Evolutionary conservation across 805 yeast genomes (phyloP).

Genomic region (Yarrowia alimentaria): DNA sequence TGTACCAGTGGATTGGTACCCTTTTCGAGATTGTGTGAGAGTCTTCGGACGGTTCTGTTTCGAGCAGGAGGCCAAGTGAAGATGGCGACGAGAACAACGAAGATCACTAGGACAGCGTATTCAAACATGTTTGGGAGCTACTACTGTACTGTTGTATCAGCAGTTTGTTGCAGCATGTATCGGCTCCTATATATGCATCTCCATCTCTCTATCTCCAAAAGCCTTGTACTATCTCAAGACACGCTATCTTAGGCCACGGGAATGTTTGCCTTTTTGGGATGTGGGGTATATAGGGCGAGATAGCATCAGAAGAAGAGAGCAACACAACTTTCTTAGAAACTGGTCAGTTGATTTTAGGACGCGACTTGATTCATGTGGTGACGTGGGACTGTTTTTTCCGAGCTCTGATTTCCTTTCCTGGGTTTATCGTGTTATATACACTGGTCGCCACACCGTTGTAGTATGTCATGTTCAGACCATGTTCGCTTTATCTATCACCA

Average conservation of each 20-base stretch:
- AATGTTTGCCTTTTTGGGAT: slow-evolving; percentile 25
- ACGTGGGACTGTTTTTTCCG: no score
- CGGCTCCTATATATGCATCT: not conserved
- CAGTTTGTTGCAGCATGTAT: not conserved
- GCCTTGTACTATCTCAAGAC: slow-evolving; percentile 16
- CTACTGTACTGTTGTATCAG: no score
- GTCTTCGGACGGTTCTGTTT: slow-evolving; percentile 4
- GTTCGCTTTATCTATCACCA: no score
- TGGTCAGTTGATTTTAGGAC: no score
- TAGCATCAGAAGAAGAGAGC: not conserved
- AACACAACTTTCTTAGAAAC: no score
- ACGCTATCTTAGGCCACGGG: no score
- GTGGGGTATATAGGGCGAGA: slow-evolving; percentile 26
- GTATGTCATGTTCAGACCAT: no score
- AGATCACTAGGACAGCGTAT: not conserved
- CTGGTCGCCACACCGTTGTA: no score
- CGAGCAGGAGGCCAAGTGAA: slow-evolving; percentile 1
- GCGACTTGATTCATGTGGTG: no score
- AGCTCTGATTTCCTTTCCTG: no score
- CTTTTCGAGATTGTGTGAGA: slow-evolving; percentile 8
- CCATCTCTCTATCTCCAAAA: slow-evolving; percentile 7
- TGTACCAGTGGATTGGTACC: slow-evolving; percentile 3
- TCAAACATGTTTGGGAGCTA: not conserved
- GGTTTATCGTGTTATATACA: no score
- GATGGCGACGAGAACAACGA: not conserved